Conservation (phyloP, 345 rosid species). For the Eucalyptus marginata region DNA sequence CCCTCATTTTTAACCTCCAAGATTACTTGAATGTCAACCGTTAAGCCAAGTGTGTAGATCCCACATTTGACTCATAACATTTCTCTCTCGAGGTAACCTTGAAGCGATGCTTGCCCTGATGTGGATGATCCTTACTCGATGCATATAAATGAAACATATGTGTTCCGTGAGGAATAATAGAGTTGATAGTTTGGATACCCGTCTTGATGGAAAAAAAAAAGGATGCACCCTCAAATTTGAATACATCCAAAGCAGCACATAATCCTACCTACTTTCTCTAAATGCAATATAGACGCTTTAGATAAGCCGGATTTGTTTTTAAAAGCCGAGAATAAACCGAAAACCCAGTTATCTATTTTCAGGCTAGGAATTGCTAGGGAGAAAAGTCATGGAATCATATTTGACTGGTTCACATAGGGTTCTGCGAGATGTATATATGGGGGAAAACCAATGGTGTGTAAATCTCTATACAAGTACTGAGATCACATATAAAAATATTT, state of each 20-base stretch:
- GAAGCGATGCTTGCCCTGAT: neutral
- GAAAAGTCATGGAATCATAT: neutral
- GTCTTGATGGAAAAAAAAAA: neutral
- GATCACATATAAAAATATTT: neutral
- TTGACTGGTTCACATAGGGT: neutral
- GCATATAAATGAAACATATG: neutral
- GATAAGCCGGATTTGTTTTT: neutral
- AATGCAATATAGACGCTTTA: neutral
- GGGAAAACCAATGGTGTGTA: neutral
- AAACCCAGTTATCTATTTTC: neutral
- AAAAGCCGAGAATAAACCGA: neutral
- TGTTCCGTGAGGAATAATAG: neutral
- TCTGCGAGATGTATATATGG: neutral
- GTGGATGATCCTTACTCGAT: neutral
- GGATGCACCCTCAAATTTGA: neutral
- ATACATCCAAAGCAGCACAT: neutral
- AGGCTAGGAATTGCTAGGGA: neutral
- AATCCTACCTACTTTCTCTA: neutral
- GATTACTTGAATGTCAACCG: accelerated
- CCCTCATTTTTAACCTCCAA: neutral
- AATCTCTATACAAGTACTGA: neutral
- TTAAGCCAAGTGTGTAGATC: neutral
- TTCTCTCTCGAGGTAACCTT: neutral
- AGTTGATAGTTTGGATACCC: neutral
- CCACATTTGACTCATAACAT: neutral